Percentiles rank a stretch among this genome's conserved stretches.
phyloP scores from a whole-genome alignment of 352 stramenopile genomes.

The Phytophthora chlamydospora region DNA sequence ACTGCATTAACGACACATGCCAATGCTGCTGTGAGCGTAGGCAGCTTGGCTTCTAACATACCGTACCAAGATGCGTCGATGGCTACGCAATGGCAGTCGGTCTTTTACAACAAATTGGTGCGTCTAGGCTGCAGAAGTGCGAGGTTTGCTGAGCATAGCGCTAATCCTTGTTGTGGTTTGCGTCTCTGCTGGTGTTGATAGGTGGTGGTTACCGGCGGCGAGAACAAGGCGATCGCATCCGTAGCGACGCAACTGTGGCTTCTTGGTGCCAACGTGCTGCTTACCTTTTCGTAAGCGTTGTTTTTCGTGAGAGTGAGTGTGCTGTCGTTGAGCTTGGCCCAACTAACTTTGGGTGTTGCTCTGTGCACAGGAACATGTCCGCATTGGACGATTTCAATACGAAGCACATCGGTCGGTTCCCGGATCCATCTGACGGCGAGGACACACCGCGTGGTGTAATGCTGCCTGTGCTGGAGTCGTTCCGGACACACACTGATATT shows the following conservation, averaged over 20 bases:
- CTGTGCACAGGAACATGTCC: slow-evolving; percentile 37
- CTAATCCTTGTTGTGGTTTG: slow-evolving; percentile 8
- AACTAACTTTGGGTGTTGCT: slow-evolving; percentile 2
- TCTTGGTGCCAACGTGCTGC: slow-evolving; percentile 64
- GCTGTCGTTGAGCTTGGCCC: neutral
- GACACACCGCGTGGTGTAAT: slow-evolving; percentile 57
- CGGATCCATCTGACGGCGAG: slow-evolving; percentile 39
- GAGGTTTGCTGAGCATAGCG: neutral
- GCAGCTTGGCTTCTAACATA: slow-evolving; percentile 18
- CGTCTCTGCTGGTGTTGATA: slow-evolving; percentile 20
- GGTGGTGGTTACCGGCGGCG: slow-evolving; percentile 69
- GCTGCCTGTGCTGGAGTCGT: slow-evolving; percentile 55
- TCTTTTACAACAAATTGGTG: slow-evolving; percentile 68
- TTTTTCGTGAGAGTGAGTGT: neutral
- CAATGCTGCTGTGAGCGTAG: slow-evolving; percentile 14
- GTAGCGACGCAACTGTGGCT: slow-evolving; percentile 72
- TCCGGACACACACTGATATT: slow-evolving; percentile 55
- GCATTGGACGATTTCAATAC: slow-evolving; percentile 60
- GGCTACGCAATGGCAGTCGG: slow-evolving; percentile 39
- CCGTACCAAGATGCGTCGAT: slow-evolving; percentile 34
- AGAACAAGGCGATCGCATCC: slow-evolving; percentile 50
- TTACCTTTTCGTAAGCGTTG: slow-evolving; percentile 64
- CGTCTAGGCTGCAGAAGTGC: slow-evolving; percentile 2
- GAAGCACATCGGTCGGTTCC: slow-evolving; percentile 59
- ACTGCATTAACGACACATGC: neutral